phyloP scores from a whole-genome alignment of 352 stramenopile species.

The Pythium utonaiense region DNA sequence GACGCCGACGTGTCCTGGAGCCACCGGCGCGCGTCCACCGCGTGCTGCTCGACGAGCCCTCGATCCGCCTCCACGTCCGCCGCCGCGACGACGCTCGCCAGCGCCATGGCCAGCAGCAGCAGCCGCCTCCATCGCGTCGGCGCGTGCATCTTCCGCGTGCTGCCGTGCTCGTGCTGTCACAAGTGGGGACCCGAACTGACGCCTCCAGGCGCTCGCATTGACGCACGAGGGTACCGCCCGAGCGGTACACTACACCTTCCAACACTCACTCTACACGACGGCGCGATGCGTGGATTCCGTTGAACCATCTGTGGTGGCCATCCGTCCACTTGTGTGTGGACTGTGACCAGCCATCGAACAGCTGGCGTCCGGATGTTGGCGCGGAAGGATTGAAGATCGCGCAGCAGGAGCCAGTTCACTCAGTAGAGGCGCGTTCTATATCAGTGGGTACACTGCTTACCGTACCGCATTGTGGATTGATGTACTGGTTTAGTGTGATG shows the following conservation, averaged over 20 bases:
- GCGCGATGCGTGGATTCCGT: not conserved
- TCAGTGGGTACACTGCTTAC: no score
- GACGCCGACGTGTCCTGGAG: not conserved
- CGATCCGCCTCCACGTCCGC: not conserved
- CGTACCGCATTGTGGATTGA: no score
- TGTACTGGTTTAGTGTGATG: no score
- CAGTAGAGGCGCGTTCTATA: not conserved
- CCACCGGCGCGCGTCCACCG: not conserved
- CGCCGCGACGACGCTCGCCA: not conserved
- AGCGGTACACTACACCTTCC: no score
- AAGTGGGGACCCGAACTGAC: no score
- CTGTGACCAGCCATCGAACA: no score
- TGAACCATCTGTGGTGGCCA: not conserved
- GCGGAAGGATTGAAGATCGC: not conserved
- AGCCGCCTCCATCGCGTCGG: not conserved
- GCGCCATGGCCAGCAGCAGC: conserved; percentile 3
- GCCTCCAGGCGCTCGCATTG: no score
- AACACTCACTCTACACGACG: no score
- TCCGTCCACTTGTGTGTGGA: not conserved
- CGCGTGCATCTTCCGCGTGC: conserved; percentile 9
- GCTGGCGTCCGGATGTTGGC: not conserved
- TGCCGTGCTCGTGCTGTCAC: no score
- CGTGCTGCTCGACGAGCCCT: not conserved
- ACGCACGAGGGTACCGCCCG: no score
- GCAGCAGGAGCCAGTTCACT: not conserved